Evolutionary conservation across 2,329 filamentous ascomycete genomes (phyloP), one percentile per base, ranked within the genome.

Genomic region (Aspergillus uvarum): DNA sequence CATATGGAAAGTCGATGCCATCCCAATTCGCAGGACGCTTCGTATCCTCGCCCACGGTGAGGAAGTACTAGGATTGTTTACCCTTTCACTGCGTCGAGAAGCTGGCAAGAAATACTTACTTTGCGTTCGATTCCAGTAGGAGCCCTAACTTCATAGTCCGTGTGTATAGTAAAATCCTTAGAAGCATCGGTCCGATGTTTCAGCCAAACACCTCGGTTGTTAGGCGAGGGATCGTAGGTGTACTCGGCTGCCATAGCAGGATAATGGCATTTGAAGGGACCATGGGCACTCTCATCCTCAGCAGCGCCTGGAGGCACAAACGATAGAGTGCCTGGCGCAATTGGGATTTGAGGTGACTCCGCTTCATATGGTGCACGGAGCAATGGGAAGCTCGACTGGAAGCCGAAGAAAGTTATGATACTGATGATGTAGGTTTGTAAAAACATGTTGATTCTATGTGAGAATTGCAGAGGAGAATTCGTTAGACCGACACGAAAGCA

Each of bases 391-490:
- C 38, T 44, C 5, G 56, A 29, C 21, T 29, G 21, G 12, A 59
- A 54, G 42, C 51, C 51, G n/a, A 59, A 50, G 1, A 54, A 54
- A 19, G 22, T 50, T 21, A 59, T 54, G 12, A 59, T 54, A 12
- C 44, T 31, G 5, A 47, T 50, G n/a, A 59, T 21, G 24, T 59
- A 59, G 14, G 35, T 31, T 6, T 42, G 19, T 6, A 59, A 24
- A 12, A 50, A 22, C 63, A 65, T 65, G 44, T 5, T 59, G 50
- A 16, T 7, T 0, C 14, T 19, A 8, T 6, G 6, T 19, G 38
- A 35, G 38, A 19, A 7, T 16, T 44, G 14, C 1, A 12, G 38
- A 19, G 16, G 6, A 7, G 3, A 19, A 8, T 0, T 44, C 16
- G 4, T 6, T 19, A 8, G 5, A 6, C n/a, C 38, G 6, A 4